A percentile compares a stretch with the other conserved stretches of the same genome.
Conservation (phyloP, 2,329 filamentous ascomycete species). For the Didymella arachidicola region DNA sequence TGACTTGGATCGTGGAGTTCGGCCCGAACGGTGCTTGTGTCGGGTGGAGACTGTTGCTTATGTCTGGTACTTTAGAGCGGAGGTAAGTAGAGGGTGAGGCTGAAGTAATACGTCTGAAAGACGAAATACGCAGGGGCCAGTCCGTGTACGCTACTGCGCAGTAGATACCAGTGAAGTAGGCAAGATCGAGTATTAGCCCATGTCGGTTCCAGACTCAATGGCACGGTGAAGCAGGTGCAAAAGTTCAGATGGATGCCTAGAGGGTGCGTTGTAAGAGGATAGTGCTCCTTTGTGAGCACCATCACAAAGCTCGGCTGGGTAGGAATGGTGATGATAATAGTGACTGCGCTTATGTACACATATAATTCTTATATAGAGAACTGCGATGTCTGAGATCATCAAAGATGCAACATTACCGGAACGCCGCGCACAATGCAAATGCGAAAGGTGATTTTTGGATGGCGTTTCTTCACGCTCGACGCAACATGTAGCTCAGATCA, state of each 20-base stretch:
- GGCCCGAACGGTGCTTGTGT: too few relatives aligned
- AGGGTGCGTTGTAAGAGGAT: background rate
- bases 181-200: background rate
- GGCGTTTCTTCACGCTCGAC: background rate
- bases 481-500: slow-evolving; percentile 47
- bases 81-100: background rate
- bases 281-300: background rate
- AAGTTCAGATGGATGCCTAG: background rate
- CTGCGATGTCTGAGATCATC: background rate
- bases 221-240: background rate
- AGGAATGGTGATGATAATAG: background rate
- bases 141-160: background rate
- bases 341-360: slow-evolving; percentile 4
- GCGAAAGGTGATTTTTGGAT: background rate
- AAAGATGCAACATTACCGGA: background rate
- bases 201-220: background rate
- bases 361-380: background rate
- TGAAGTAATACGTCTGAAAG: background rate
- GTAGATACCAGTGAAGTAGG: background rate
- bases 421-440: slow-evolving; percentile 1
- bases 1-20: too few relatives aligned
- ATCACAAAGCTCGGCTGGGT: background rate
- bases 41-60: background rate
- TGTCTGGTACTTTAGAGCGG: background rate
- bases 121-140: background rate